Conservation (phyloP, 257 asterid species). For the Solanum appendiculatum region DNA sequence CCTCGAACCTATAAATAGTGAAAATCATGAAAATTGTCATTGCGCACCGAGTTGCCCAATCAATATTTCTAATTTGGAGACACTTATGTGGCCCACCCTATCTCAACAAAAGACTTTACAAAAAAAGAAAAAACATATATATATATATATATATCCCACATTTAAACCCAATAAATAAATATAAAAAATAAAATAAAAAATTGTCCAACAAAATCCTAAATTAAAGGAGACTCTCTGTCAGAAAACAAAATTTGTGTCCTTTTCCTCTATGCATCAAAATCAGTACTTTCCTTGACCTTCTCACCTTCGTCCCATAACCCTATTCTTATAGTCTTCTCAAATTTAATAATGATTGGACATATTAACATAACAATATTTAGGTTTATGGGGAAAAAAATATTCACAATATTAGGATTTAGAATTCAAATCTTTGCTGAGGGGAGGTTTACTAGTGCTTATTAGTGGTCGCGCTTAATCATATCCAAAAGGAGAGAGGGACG, state of each 20-base stretch:
- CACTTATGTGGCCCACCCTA: neutral
- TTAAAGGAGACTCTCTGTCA: conserved; percentile 5
- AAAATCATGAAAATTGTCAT: accelerated
- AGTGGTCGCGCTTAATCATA: neutral
- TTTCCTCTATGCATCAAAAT: conserved; percentile 1
- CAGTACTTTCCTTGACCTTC: neutral
- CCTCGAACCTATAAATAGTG: neutral
- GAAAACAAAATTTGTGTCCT: conserved; percentile 16
- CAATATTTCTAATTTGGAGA: too few relatives aligned
- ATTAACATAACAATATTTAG: neutral
- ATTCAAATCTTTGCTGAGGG: neutral
- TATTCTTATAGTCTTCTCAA: neutral
- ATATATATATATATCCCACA: neutral
- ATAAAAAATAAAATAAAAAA: neutral
- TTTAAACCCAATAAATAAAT: neutral
- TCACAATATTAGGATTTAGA: neutral
- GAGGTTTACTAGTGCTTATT: neutral
- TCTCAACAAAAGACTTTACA: neutral
- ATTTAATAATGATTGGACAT: neutral
- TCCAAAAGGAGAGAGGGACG: neutral
- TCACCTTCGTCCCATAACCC: neutral
- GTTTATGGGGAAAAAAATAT: neutral
- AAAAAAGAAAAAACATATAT: neutral
- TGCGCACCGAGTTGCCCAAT: neutral
- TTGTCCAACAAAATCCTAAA: conserved; percentile 10